phyloP scores from a whole-genome alignment of 2,329 filamentous ascomycete species.

The Cordyceps fumosorosea region DNA sequence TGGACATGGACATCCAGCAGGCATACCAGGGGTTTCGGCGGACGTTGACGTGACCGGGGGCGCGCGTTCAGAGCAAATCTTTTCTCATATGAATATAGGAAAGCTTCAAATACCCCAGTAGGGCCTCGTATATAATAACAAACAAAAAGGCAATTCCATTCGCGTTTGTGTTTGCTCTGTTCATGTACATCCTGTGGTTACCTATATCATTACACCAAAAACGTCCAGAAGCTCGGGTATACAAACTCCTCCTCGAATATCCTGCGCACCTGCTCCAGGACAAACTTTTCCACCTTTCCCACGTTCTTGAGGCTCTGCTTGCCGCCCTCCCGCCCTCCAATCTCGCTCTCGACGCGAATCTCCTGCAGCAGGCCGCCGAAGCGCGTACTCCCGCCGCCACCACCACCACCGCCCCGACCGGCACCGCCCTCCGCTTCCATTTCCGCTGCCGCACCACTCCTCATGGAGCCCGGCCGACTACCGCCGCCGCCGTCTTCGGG shows the following conservation, averaged over 20 bases:
- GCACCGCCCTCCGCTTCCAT: conserved; percentile 17
- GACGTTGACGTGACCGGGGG: conserved; percentile 50
- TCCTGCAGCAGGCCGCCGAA: conserved; percentile 80
- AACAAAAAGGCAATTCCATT: background rate
- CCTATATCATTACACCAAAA: conserved; percentile 58
- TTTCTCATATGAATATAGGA: background rate
- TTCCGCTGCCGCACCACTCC: conserved; percentile 19
- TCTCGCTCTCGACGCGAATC: conserved; percentile 95
- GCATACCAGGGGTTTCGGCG: conserved; percentile 92
- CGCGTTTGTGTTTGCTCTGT: background rate
- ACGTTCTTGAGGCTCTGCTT: conserved; percentile 98
- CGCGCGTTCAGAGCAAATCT: background rate
- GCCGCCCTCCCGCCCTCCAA: conserved; percentile 82
- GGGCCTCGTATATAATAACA: background rate
- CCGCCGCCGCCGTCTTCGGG: conserved; percentile 33
- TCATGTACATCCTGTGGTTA: background rate
- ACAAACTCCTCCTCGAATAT: conserved; percentile 99
- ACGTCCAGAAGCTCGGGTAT: conserved; percentile 98
- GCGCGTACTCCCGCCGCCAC: conserved; percentile 18
- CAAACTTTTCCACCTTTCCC: conserved; percentile 95
- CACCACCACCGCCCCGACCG: too few species aligned
- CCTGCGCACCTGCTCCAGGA: conserved; percentile 88
- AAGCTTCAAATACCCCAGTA: background rate
- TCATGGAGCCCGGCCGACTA: background rate
- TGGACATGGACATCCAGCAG: conserved; percentile 88